Conservation (phyloP, 2,329 filamentous ascomycete genomes). For the Raffaelea albimanens region DNA sequence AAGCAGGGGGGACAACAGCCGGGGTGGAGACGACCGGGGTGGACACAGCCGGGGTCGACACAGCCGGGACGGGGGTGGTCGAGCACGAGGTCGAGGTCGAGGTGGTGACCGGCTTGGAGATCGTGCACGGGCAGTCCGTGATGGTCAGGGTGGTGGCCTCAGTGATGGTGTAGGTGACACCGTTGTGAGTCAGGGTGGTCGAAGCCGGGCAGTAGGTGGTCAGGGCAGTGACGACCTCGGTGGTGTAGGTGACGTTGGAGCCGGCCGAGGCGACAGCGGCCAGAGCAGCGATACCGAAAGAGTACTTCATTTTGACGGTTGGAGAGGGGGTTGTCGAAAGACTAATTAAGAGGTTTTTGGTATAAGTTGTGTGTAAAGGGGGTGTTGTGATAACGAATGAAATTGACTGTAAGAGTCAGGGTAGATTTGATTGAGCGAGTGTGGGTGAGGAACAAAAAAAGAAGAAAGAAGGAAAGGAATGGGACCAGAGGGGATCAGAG, state of each 20-base stretch:
- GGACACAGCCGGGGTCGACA: conserved; percentile 17
- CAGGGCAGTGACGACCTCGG: conserved; percentile 55
- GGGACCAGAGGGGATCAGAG: conserved; percentile 9
- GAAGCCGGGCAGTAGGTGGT: conserved; percentile 65
- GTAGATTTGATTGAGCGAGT: conserved; percentile 33
- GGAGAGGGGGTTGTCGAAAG: conserved; percentile 26
- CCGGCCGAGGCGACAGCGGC: conserved; percentile 34
- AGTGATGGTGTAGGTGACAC: conserved; percentile 60
- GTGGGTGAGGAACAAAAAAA: conserved; percentile 37
- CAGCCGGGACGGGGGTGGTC: conserved; percentile 26
- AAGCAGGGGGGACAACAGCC: conserved; percentile 17
- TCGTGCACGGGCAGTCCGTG: conserved; percentile 58
- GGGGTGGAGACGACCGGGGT: conserved; percentile 30
- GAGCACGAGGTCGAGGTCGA: conserved; percentile 42
- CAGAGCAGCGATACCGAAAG: conserved; percentile 42
- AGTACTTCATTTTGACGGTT: conserved; percentile 57
- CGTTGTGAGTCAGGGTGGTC: conserved; percentile 54
- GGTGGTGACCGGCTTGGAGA: conserved; percentile 48
- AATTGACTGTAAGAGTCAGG: conserved; percentile 49
- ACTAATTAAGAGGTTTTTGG: conserved; percentile 16
- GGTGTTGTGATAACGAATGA: conserved; percentile 37
- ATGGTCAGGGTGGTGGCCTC: conserved; percentile 55
- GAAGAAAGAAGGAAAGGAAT: conserved; percentile 25
- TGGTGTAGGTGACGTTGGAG: conserved; percentile 47
- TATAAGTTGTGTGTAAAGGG: conserved; percentile 18